Percentiles rank a stretch among this genome's conserved stretches.
Conservation (phyloP, 352 stramenopile species). For the Globisporangium mamillatum region DNA sequence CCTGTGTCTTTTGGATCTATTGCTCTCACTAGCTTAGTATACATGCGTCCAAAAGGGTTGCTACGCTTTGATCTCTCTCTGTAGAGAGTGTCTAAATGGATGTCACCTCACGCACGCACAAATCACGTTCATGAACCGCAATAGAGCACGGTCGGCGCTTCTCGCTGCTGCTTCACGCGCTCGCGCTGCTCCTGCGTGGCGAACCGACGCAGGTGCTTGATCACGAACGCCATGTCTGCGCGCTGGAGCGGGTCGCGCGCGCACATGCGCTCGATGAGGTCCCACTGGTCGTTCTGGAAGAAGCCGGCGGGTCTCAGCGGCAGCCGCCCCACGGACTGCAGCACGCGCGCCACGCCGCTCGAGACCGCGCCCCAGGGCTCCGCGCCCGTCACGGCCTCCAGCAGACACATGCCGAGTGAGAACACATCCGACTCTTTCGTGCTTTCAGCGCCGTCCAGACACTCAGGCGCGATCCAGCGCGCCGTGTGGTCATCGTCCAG, state of each 20-base stretch:
- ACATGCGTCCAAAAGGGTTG: background rate
- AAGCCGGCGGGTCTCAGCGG: background rate
- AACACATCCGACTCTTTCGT: slow-evolving; percentile 8
- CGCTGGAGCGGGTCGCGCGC: slow-evolving; percentile 5
- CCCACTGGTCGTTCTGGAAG: slow-evolving; percentile 14
- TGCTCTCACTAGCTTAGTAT: too few species aligned
- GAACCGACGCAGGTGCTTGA: slow-evolving; percentile 11
- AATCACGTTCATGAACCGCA: background rate
- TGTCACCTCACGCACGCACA: too few species aligned
- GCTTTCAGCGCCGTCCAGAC: background rate
- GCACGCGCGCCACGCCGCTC: slow-evolving; percentile 7
- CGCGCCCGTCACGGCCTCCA: slow-evolving; percentile 9
- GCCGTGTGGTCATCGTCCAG: background rate
- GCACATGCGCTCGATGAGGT: slow-evolving; percentile 19
- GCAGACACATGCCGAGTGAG: slow-evolving; percentile 14
- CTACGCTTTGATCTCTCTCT: background rate
- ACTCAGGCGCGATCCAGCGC: slow-evolving; percentile 15
- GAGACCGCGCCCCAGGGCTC: slow-evolving; percentile 13
- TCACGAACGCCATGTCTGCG: slow-evolving; percentile 1
- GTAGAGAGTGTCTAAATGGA: too few species aligned
- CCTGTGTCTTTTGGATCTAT: background rate
- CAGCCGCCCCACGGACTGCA: slow-evolving; percentile 3
- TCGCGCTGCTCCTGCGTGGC: slow-evolving; percentile 4
- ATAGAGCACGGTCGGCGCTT: slow-evolving; percentile 12
- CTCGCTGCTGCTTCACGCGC: slow-evolving; percentile 6